Evolutionary conservation across 139 green algal species (phyloP).

Genomic region (Eudorina sp.): DNA sequence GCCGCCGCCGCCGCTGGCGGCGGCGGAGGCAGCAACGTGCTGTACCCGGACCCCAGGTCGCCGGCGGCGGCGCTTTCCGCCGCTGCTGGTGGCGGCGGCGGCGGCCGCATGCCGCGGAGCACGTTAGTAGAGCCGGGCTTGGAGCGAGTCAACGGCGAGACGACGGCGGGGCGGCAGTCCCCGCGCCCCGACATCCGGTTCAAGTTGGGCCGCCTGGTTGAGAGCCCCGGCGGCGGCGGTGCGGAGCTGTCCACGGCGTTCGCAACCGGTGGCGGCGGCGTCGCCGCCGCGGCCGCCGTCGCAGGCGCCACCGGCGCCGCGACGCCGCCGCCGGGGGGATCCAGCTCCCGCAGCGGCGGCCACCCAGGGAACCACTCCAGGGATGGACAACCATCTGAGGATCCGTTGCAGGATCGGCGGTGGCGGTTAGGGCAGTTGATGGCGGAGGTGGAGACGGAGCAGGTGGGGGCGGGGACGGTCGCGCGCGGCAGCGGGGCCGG

Average conservation of each 20-base stretch:
- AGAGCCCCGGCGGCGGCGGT: neutral
- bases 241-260: neutral
- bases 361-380: too few species aligned
- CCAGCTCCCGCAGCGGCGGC: neutral
- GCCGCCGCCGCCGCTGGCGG: too few species aligned
- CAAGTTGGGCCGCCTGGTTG: neutral
- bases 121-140: neutral
- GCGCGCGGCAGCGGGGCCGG: too few species aligned
- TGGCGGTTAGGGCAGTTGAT: conserved; percentile 25
- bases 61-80: neutral
- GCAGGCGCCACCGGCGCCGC: too few species aligned
- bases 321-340: too few species aligned
- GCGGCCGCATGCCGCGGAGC: too few species aligned
- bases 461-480: conserved; percentile 3
- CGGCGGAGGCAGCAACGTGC: too few species aligned
- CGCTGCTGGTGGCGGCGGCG: too few species aligned
- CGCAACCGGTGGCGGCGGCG: neutral
- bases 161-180: neutral
- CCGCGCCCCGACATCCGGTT: neutral
- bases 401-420: conserved; percentile 29
- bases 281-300: neutral
- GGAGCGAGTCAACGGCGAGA: neutral
- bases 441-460: conserved; percentile 32
- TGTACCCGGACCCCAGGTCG: neutral
- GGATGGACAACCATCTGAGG: neutral